A percentile compares a stretch with the other conserved stretches of the same genome.
phyloP scores from a whole-genome alignment of 257 asterid species.

The Solanum paucissectum region DNA sequence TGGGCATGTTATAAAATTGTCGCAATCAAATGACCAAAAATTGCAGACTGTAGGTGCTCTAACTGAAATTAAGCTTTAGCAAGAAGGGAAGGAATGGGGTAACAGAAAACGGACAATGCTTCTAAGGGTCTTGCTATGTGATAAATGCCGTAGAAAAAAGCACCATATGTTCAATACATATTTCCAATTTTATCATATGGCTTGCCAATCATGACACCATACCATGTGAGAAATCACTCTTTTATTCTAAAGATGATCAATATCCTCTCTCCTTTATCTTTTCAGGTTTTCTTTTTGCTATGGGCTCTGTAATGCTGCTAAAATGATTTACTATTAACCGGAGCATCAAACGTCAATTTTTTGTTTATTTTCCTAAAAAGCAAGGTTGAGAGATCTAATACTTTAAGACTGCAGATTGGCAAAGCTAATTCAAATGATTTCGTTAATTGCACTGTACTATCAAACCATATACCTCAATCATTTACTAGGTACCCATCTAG shows the following conservation, averaged over 20 bases:
- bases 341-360: background rate
- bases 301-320: background rate
- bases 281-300: background rate
- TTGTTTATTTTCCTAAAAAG: background rate
- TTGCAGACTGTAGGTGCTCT: background rate
- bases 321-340: too few species aligned
- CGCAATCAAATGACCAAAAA: background rate
- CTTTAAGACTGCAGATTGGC: background rate
- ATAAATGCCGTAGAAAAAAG: background rate
- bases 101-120: background rate
- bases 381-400: background rate
- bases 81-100: background rate
- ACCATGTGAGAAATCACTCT: background rate
- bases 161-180: background rate
- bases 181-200: background rate
- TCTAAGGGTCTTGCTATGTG: background rate
- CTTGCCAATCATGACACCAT: background rate
- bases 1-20: background rate
- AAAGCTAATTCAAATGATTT: background rate
- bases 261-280: background rate
- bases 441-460: background rate
- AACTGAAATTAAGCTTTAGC: background rate
- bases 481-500: background rate
- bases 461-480: background rate
- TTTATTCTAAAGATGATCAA: background rate